Conservation (phyloP, 1,139 yeast species). For the Pichia sp. region DNA sequence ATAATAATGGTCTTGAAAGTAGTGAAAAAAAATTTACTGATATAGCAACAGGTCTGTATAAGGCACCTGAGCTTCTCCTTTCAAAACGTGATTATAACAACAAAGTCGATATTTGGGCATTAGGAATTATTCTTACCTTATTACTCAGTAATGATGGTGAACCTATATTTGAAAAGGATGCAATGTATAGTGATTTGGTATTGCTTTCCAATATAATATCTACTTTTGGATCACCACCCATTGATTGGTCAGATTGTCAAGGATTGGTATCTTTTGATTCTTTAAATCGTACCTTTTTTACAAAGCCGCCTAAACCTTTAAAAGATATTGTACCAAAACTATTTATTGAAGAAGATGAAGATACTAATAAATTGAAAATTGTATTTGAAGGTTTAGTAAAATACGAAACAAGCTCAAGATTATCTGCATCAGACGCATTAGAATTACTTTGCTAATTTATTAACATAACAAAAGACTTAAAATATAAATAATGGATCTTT, state of each 20-base stretch:
- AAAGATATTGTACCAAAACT: slow-evolving; percentile 32
- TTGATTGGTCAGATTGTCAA: slow-evolving; percentile 43
- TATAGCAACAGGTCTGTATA: slow-evolving; percentile 70
- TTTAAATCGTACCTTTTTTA: slow-evolving; percentile 32
- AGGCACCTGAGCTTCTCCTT: slow-evolving; percentile 79
- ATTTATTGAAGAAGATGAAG: slow-evolving; percentile 12
- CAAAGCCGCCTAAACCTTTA: slow-evolving; percentile 30
- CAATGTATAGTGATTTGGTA: slow-evolving; percentile 53
- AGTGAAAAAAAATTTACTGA: slow-evolving; percentile 51
- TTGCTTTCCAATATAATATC: slow-evolving; percentile 57
- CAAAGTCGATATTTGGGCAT: slow-evolving; percentile 76
- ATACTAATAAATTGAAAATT: slow-evolving; percentile 15
- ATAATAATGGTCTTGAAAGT: slow-evolving; percentile 41
- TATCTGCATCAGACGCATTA: slow-evolving; percentile 27
- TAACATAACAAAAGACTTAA: background rate
- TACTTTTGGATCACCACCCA: slow-evolving; percentile 64
- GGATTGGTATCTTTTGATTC: slow-evolving; percentile 36
- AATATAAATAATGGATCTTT: no score
- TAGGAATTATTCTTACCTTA: slow-evolving; percentile 63
- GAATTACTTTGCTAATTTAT: slow-evolving; percentile 10
- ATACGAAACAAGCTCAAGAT: slow-evolving; percentile 35
- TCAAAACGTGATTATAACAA: slow-evolving; percentile 57
- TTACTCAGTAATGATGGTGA: slow-evolving; percentile 45
- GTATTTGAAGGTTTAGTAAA: slow-evolving; percentile 34
- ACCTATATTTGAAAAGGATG: slow-evolving; percentile 37